phyloP scores from a whole-genome alignment of 2,329 filamentous ascomycete genomes.

The Cytospora paraplurivora region DNA sequence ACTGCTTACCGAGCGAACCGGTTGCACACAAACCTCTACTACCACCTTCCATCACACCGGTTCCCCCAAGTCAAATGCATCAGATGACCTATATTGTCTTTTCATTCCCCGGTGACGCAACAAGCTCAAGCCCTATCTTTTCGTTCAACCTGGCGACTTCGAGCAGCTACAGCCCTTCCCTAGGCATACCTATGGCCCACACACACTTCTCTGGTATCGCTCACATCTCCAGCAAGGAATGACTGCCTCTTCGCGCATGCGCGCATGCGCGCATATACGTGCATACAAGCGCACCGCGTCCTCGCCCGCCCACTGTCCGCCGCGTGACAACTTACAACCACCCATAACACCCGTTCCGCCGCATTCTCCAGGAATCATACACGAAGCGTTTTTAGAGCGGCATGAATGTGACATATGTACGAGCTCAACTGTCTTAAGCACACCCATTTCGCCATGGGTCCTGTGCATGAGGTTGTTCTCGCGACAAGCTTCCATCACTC shows the following conservation, averaged over 20 bases:
- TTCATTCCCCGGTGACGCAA: slow-evolving; percentile 3
- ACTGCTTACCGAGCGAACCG: background rate
- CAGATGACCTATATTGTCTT: slow-evolving; percentile 13
- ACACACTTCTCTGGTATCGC: background rate
- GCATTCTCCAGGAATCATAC: background rate
- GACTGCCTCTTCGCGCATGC: background rate
- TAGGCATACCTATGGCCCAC: background rate
- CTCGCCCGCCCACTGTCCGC: background rate
- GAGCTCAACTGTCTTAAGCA: background rate
- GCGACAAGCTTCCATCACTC: background rate
- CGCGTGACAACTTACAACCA: background rate
- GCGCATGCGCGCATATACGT: background rate
- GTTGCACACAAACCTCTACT: background rate
- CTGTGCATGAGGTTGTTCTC: background rate
- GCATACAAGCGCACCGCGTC: background rate
- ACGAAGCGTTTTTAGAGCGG: background rate
- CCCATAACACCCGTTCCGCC: background rate
- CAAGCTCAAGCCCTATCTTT: background rate
- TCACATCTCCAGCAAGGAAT: background rate
- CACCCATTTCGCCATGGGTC: background rate
- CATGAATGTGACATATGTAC: background rate
- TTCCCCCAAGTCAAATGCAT: background rate
- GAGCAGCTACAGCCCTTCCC: background rate
- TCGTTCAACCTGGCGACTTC: too few relatives aligned
- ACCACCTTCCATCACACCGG: slow-evolving; percentile 21